Conservation (phyloP, 805 yeast genomes). For the Hanseniaspora occidentalis region DNA sequence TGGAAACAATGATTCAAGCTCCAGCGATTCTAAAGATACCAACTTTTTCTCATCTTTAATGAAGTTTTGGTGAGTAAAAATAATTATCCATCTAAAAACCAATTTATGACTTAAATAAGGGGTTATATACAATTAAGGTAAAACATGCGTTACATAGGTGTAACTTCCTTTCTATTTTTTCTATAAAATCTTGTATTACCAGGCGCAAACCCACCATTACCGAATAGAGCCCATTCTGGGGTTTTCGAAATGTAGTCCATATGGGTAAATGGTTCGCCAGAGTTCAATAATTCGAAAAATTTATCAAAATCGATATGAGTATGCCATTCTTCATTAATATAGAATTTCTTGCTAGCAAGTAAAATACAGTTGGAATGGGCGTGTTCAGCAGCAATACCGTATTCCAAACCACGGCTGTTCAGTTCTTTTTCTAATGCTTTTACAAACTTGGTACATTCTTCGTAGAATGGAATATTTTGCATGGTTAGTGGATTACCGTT, state of each 20-base stretch:
- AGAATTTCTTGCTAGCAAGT: slow-evolving; percentile 64
- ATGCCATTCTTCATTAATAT: slow-evolving; percentile 62
- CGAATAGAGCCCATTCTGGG: slow-evolving; percentile 88
- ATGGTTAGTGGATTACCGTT: slow-evolving; percentile 84
- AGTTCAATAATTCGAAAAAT: slow-evolving; percentile 56
- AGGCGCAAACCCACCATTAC: slow-evolving; percentile 87
- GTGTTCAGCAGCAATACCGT: slow-evolving; percentile 87
- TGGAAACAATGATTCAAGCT: not conserved
- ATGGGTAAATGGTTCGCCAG: slow-evolving; percentile 57
- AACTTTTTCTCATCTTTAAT: slow-evolving; percentile 1
- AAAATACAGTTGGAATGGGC: slow-evolving; percentile 90
- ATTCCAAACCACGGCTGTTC: slow-evolving; percentile 50
- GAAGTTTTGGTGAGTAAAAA: slow-evolving; percentile 5
- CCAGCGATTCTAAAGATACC: too few species aligned
- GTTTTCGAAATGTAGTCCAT: slow-evolving; percentile 73
- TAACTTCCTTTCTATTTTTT: slow-evolving; percentile 37
- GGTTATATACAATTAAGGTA: not conserved
- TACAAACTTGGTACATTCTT: slow-evolving; percentile 75
- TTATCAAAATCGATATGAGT: slow-evolving; percentile 78
- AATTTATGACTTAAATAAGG: too few species aligned
- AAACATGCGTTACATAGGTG: not conserved
- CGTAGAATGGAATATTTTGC: slow-evolving; percentile 93
- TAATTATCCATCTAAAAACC: too few species aligned
- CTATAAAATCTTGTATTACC: slow-evolving; percentile 59
- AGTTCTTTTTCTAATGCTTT: slow-evolving; percentile 48